Conservation (phyloP, 257 asterid species). For the Solanum tarapatanum region DNA sequence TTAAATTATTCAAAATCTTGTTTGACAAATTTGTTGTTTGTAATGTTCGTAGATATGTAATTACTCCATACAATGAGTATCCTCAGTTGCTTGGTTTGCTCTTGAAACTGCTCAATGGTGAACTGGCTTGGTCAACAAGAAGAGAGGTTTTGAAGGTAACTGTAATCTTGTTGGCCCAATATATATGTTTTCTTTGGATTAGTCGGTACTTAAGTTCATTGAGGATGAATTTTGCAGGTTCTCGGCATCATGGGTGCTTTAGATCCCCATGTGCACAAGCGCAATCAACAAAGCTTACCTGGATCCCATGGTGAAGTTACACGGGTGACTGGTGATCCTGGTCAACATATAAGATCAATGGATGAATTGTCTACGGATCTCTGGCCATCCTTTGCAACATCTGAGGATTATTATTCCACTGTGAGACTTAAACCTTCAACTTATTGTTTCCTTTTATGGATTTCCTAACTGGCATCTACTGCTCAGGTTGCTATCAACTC, state of each 20-base stretch:
- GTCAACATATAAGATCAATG: slow-evolving; percentile 75
- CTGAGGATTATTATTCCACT: slow-evolving; percentile 95
- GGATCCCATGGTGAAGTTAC: slow-evolving; percentile 94
- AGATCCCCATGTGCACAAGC: slow-evolving; percentile 91
- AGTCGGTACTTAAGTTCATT: neutral
- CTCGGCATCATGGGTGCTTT: slow-evolving; percentile 99
- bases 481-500: slow-evolving; percentile 94
- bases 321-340: slow-evolving; percentile 70
- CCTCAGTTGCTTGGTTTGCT: slow-evolving; percentile 93
- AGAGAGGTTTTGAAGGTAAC: slow-evolving; percentile 92
- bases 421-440: slow-evolving; percentile 38
- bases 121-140: slow-evolving; percentile 98
- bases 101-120: slow-evolving; percentile 88
- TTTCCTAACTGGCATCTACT: slow-evolving; percentile 5
- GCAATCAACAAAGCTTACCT: slow-evolving; percentile 72
- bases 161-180: slow-evolving; percentile 5
- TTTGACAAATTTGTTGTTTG: neutral
- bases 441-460: neutral
- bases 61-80: slow-evolving; percentile 87
- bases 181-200: neutral
- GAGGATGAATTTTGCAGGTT: slow-evolving; percentile 38
- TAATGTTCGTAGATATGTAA: slow-evolving; percentile 60
- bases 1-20: neutral
- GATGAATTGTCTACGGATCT: slow-evolving; percentile 93
- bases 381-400: slow-evolving; percentile 98